Percentiles rank a stretch among this genome's conserved stretches.
Conservation (phyloP, 495 filamentous ascomycete species). For the Durotheca rogersii region DNA sequence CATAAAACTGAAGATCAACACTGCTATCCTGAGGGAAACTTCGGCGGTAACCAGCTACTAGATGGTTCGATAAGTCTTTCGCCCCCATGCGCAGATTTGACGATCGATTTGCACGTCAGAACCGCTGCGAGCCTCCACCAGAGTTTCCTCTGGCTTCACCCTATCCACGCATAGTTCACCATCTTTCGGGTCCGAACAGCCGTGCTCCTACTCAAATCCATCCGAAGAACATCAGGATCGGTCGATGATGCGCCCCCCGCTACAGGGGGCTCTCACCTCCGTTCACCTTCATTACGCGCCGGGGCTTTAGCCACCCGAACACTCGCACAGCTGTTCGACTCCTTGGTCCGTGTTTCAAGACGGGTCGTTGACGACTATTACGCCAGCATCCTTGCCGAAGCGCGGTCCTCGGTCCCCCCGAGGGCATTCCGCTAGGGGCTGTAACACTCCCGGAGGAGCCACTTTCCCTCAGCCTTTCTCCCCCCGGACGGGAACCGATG, state of each 20-base stretch:
- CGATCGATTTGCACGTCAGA: conserved; percentile 76
- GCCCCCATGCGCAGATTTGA: conserved; percentile 64
- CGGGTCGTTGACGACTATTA: conserved; percentile 63
- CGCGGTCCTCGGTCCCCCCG: conserved; percentile 39
- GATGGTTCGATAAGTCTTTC: conserved; percentile 69
- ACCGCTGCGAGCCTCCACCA: conserved; percentile 71
- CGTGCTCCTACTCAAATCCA: conserved; percentile 77
- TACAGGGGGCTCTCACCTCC: conserved; percentile 43
- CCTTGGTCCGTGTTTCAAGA: conserved; percentile 76
- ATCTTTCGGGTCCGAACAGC: conserved; percentile 72
- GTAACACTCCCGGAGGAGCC: conserved; percentile 62
- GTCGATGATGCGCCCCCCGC: conserved; percentile 68
- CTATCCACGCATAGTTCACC: conserved; percentile 70
- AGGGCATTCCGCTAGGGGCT: conserved; percentile 51
- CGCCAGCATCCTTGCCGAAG: conserved; percentile 60
- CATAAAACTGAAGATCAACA: conserved; percentile 73
- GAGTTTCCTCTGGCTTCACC: conserved; percentile 77
- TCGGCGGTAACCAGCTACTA: conserved; percentile 70
- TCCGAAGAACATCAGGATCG: conserved; percentile 72
- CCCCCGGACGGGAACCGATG: conserved; percentile 59
- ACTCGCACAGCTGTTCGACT: conserved; percentile 70
- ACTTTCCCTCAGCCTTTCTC: conserved; percentile 62
- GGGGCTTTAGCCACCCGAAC: conserved; percentile 70
- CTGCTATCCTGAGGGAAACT: conserved; percentile 77
- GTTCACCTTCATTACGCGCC: conserved; percentile 70